Evolutionary conservation across 495 filamentous ascomycete genomes (phyloP).

Genomic region (Bacidia gigantensis): DNA sequence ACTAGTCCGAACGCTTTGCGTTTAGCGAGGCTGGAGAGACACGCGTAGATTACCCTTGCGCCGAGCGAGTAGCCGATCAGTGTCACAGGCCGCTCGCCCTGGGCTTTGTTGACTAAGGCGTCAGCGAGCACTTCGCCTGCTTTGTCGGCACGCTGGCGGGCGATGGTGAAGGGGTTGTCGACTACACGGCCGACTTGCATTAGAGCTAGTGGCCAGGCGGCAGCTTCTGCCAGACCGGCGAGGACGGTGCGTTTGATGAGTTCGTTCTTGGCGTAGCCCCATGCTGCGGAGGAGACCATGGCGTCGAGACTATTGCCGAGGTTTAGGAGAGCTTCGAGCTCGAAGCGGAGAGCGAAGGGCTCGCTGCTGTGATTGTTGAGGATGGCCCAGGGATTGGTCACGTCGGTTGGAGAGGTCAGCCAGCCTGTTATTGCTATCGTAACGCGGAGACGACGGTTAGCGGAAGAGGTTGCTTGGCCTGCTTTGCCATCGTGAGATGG

Average conservation of each 20-base stretch:
- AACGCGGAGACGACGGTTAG: slow-evolving; percentile 60
- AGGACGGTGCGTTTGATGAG: slow-evolving; percentile 70
- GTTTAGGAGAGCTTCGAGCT: slow-evolving; percentile 61
- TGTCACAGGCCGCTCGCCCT: slow-evolving; percentile 79
- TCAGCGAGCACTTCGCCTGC: slow-evolving; percentile 76
- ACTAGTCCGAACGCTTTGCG: slow-evolving; percentile 72
- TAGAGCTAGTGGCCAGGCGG: slow-evolving; percentile 63
- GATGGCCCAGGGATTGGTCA: slow-evolving; percentile 60
- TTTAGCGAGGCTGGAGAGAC: slow-evolving; percentile 60
- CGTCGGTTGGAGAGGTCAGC: slow-evolving; percentile 56
- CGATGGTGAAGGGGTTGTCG: slow-evolving; percentile 82
- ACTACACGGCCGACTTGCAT: slow-evolving; percentile 68
- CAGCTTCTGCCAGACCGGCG: slow-evolving; percentile 46
- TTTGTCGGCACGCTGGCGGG: slow-evolving; percentile 73
- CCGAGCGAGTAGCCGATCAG: slow-evolving; percentile 86
- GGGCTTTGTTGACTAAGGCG: slow-evolving; percentile 71
- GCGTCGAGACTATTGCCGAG: slow-evolving; percentile 62
- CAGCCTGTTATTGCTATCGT: slow-evolving; percentile 76
- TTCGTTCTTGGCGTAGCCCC: slow-evolving; percentile 61
- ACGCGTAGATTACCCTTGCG: slow-evolving; percentile 74
- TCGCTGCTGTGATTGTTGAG: slow-evolving; percentile 51
- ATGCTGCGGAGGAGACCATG: slow-evolving; percentile 62
- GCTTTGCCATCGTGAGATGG: neutral
- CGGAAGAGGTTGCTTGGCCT: slow-evolving; percentile 20
- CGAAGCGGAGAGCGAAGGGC: slow-evolving; percentile 75